Percentiles rank a stretch among this genome's conserved stretches.
Evolutionary conservation across 1,284 basidiomycete species (phyloP).

Genomic region (Ustilago shanxiensis): DNA sequence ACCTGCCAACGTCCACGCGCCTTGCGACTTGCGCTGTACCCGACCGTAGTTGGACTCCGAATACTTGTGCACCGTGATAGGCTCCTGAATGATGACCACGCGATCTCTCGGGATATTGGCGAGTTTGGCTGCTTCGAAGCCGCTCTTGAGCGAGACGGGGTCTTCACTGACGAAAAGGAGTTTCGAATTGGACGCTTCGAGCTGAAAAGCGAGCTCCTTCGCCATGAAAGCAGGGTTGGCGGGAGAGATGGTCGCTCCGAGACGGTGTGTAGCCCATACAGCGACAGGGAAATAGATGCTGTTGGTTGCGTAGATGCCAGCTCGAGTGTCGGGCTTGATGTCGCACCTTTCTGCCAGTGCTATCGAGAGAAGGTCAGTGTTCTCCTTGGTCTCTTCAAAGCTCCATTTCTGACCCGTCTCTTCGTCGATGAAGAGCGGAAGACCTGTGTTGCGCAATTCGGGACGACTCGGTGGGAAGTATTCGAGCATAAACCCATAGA

Average conservation of each 20-base stretch:
- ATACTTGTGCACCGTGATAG: slow-evolving; percentile 41
- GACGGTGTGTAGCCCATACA: slow-evolving; percentile 81
- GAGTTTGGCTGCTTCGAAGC: slow-evolving; percentile 74
- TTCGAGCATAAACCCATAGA: slow-evolving; percentile 58
- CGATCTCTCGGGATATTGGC: slow-evolving; percentile 74
- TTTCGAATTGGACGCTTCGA: slow-evolving; percentile 74
- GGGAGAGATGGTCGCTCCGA: slow-evolving; percentile 80
- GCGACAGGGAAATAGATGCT: slow-evolving; percentile 77
- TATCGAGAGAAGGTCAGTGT: slow-evolving; percentile 50
- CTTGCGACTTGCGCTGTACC: slow-evolving; percentile 50
- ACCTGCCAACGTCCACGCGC: slow-evolving; percentile 72
- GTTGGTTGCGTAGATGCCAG: slow-evolving; percentile 57
- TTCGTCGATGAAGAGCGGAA: slow-evolving; percentile 60
- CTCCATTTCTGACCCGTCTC: slow-evolving; percentile 49
- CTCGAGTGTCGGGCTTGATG: slow-evolving; percentile 41
- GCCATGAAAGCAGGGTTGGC: slow-evolving; percentile 80
- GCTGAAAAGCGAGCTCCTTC: slow-evolving; percentile 75
- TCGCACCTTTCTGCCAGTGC: slow-evolving; percentile 29
- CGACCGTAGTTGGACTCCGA: slow-evolving; percentile 47
- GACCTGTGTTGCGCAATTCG: slow-evolving; percentile 51
- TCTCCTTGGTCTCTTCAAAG: slow-evolving; percentile 52
- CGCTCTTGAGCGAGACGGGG: slow-evolving; percentile 71
- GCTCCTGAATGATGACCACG: slow-evolving; percentile 51
- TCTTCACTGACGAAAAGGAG: slow-evolving; percentile 77
- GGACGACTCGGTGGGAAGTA: slow-evolving; percentile 56